Percentiles rank a stretch among this genome's conserved stretches.
Conservation (phyloP, 1,284 basidiomycete species). For the Cutaneotrichosporon cyanovorans region DNA sequence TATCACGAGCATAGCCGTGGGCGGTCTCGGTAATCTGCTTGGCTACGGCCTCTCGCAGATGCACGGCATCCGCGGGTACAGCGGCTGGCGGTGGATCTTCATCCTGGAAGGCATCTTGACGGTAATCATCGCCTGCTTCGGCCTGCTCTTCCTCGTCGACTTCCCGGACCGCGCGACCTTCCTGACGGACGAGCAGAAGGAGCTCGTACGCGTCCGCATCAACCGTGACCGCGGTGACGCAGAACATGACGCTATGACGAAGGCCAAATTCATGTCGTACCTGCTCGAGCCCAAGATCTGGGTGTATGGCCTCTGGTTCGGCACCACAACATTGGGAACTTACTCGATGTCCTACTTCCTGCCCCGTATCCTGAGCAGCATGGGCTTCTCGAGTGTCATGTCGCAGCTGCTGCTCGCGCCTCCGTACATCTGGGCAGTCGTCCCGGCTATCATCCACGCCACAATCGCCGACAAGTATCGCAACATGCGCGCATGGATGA, state of each 20-base stretch:
- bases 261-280: slow-evolving; percentile 38
- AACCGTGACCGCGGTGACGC: slow-evolving; percentile 48
- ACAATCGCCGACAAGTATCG: slow-evolving; percentile 36
- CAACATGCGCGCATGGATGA: slow-evolving; percentile 3
- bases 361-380: slow-evolving; percentile 40
- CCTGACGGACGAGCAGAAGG: slow-evolving; percentile 41
- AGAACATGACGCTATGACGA: slow-evolving; percentile 41
- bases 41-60: slow-evolving; percentile 8
- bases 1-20: slow-evolving; percentile 24
- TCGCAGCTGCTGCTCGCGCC: slow-evolving; percentile 44
- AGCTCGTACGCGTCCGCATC: slow-evolving; percentile 44
- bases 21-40: slow-evolving; percentile 15
- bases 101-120: slow-evolving; percentile 29
- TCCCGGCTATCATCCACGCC: slow-evolving; percentile 40
- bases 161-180: slow-evolving; percentile 49
- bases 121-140: slow-evolving; percentile 30
- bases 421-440: slow-evolving; percentile 41
- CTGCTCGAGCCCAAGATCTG: slow-evolving; percentile 45
- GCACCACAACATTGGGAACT: slow-evolving; percentile 18
- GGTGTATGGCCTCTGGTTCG: slow-evolving; percentile 46
- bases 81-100: slow-evolving; percentile 12
- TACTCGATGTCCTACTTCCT: slow-evolving; percentile 40
- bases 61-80: slow-evolving; percentile 1
- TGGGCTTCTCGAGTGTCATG: slow-evolving; percentile 36
- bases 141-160: slow-evolving; percentile 37